A percentile compares a stretch with the other conserved stretches of the same genome.
Evolutionary conservation across 108 stramenopile genomes (phyloP).

Genomic region (Fistulifera pelliculosa): DNA sequence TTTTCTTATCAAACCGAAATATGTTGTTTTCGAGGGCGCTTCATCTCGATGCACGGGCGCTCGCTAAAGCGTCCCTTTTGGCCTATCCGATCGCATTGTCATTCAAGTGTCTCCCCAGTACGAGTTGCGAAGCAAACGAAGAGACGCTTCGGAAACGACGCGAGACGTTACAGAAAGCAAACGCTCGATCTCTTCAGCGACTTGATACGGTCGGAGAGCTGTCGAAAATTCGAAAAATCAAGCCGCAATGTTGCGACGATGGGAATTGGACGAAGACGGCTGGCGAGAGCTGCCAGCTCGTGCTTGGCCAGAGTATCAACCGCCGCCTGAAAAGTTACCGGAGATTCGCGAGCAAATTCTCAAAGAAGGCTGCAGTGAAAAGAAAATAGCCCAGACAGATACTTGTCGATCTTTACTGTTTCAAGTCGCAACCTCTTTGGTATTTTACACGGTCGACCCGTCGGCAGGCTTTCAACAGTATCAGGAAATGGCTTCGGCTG

Average conservation of each 20-base stretch:
- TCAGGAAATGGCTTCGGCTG: conserved; percentile 16
- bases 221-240: conserved; percentile 15
- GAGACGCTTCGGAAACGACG: too few relatives aligned
- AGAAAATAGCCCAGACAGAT: background rate
- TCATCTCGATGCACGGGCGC: too few relatives aligned
- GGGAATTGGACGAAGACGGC: conserved; percentile 34
- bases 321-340: conserved; percentile 21
- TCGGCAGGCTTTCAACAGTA: conserved; percentile 19
- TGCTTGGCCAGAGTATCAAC: conserved; percentile 34
- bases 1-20: too few relatives aligned
- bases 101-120: too few relatives aligned
- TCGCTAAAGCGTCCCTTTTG: too few relatives aligned
- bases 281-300: conserved; percentile 32
- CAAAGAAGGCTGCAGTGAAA: conserved; percentile 4
- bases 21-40: too few relatives aligned
- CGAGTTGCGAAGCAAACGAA: too few relatives aligned
- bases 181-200: conserved; percentile 1
- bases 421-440: conserved; percentile 17
- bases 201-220: conserved; percentile 15
- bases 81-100: too few relatives aligned
- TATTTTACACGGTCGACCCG: conserved; percentile 33
- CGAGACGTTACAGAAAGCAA: too few relatives aligned
- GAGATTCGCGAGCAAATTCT: conserved; percentile 12
- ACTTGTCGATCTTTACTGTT: conserved; percentile 11
- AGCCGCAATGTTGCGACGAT: conserved; percentile 27